Conservation (phyloP, 2,329 filamentous ascomycete genomes). For the Cryphonectria nitschkei region DNA sequence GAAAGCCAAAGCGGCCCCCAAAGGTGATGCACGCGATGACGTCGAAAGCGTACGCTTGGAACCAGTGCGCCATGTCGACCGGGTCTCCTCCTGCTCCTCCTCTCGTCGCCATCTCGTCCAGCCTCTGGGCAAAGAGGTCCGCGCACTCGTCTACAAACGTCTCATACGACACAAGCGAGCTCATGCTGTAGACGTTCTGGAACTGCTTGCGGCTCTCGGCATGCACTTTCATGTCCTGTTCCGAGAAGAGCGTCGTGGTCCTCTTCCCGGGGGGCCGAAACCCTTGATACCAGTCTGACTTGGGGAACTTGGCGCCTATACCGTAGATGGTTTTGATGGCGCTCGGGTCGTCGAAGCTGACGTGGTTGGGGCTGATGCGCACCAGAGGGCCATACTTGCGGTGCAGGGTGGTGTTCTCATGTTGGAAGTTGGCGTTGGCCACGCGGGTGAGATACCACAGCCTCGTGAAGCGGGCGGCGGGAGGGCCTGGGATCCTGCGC, state of each 20-base stretch:
- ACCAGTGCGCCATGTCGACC: slow-evolving; percentile 47
- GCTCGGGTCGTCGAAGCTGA: slow-evolving; percentile 43
- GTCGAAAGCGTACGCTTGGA: slow-evolving; percentile 54
- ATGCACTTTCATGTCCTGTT: slow-evolving; percentile 42
- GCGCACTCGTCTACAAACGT: slow-evolving; percentile 52
- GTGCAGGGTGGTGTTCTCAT: slow-evolving; percentile 46
- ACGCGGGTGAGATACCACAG: slow-evolving; percentile 48
- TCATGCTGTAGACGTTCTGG: slow-evolving; percentile 51
- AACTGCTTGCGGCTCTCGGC: slow-evolving; percentile 44
- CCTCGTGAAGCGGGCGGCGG: slow-evolving; percentile 47
- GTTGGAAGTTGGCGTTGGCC: slow-evolving; percentile 42
- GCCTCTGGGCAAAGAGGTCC: slow-evolving; percentile 42
- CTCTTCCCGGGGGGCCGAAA: slow-evolving; percentile 34
- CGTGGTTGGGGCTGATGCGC: slow-evolving; percentile 45
- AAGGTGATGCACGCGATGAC: slow-evolving; percentile 56
- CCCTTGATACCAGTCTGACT: slow-evolving; percentile 38
- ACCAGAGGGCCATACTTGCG: slow-evolving; percentile 45
- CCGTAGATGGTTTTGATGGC: slow-evolving; percentile 47
- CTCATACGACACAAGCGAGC: slow-evolving; percentile 52
- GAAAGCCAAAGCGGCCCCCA: slow-evolving; percentile 45
- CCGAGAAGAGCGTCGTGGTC: slow-evolving; percentile 38
- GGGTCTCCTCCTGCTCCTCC: slow-evolving; percentile 24
- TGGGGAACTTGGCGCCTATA: slow-evolving; percentile 43
- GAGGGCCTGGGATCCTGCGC: slow-evolving; percentile 48
- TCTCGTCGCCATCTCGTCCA: slow-evolving; percentile 42